Evolutionary conservation across 2,329 filamentous ascomycete species (phyloP).

Genomic region (Fusarium succisae): DNA sequence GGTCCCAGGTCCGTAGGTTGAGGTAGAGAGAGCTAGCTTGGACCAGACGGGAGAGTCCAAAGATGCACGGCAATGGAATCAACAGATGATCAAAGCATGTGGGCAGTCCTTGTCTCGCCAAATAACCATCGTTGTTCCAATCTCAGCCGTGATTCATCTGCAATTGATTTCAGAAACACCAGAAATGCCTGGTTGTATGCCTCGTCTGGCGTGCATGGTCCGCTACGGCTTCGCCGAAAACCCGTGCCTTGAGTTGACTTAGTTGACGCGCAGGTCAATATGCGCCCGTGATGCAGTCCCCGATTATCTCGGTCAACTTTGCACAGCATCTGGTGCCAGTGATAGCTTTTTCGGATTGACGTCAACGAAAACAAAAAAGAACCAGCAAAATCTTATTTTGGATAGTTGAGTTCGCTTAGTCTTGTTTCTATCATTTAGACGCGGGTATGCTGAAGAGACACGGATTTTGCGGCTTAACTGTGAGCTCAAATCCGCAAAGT

Average conservation of each 20-base stretch:
- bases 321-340: neutral
- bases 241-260: neutral
- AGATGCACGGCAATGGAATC: neutral
- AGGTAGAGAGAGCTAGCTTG: neutral
- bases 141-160: neutral
- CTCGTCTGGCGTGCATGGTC: constrained; percentile 6
- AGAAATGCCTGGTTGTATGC: neutral
- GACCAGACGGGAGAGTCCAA: neutral
- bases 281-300: constrained; percentile 1
- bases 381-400: neutral
- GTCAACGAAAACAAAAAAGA: neutral
- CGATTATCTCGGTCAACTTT: constrained; percentile 5
- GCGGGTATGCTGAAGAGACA: neutral
- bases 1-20: neutral
- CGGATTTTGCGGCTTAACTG: constrained; percentile 1
- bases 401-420: neutral
- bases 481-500: constrained; percentile 6
- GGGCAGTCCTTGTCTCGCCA: neutral
- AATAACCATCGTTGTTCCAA: neutral
- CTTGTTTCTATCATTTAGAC: neutral
- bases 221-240: constrained; percentile 25
- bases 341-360: constrained; percentile 1
- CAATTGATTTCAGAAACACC: neutral
- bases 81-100: neutral
- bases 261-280: constrained; percentile 12